A percentile compares a stretch with the other conserved stretches of the same genome.
These are phyloP conservation scores for Termitomyces sp. DNA, from an alignment of 768 basidiomycete genomes.

Conservation along the genomic window DNA sequence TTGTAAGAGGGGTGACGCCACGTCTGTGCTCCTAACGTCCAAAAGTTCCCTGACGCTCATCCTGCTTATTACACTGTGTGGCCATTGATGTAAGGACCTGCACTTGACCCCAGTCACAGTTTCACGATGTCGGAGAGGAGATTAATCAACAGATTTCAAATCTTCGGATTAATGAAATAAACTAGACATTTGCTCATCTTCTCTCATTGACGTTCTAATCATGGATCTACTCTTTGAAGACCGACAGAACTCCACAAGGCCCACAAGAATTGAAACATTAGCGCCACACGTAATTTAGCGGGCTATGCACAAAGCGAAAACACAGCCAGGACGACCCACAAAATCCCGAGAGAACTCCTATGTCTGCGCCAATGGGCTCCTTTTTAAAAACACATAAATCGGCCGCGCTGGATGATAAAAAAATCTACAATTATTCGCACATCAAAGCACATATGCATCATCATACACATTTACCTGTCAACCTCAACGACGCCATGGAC, in stretches of 20 bases:
- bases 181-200: too few species aligned
- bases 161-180: neutral
- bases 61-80: too few species aligned
- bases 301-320: neutral
- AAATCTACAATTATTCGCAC: neutral
- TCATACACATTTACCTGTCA: neutral
- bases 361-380: neutral
- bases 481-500: neutral
- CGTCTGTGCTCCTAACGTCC: neutral
- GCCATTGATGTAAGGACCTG: neutral
- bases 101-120: neutral
- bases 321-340: neutral
- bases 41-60: too few species aligned
- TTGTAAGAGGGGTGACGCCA: neutral
- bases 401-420: neutral
- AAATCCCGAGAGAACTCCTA: neutral
- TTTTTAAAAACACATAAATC: slow-evolving; percentile 1
- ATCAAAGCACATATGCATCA: neutral
- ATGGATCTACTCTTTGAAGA: neutral
- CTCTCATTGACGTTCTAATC: neutral
- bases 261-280: neutral
- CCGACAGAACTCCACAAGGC: neutral
- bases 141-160: neutral
- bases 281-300: neutral
- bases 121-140: neutral